Conservation (phyloP, 2,329 filamentous ascomycete species). For the Colletotrichum theobromicola region DNA sequence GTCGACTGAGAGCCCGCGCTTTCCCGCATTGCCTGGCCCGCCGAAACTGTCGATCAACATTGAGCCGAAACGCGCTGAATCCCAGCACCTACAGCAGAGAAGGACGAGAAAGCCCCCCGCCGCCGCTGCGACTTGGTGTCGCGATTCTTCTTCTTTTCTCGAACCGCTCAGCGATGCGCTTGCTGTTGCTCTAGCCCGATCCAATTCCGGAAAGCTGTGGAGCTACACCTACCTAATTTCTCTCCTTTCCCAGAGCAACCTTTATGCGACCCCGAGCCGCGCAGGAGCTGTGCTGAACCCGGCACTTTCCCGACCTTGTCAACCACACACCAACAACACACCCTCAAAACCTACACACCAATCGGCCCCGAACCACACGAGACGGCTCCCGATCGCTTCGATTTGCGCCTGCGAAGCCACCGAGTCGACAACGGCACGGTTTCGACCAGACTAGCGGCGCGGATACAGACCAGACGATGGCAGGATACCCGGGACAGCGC, state of each 20-base stretch:
- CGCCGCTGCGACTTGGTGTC: conserved; percentile 2
- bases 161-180: conserved; percentile 3
- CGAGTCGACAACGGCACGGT: neutral
- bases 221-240: conserved; percentile 18
- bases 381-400: neutral
- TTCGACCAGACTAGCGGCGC: neutral
- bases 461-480: conserved; percentile 8
- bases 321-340: neutral
- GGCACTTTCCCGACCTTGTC: conserved; percentile 1
- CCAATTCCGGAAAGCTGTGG: conserved; percentile 19
- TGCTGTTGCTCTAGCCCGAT: conserved; percentile 5
- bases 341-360: neutral
- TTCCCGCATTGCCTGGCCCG: conserved; percentile 25
- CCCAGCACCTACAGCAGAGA: conserved; percentile 2
- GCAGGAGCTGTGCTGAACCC: neutral
- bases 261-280: conserved; percentile 7
- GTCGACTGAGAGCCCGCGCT: conserved; percentile 15
- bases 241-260: conserved; percentile 2
- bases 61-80: conserved; percentile 36
- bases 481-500: conserved; percentile 46
- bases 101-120: neutral
- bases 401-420: neutral
- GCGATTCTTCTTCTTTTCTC: neutral
- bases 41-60: conserved; percentile 45
- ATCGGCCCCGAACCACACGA: neutral